Base-by-base conservation (phyloP, 352 stramenopile species). In the Pythium sp. region DNA sequence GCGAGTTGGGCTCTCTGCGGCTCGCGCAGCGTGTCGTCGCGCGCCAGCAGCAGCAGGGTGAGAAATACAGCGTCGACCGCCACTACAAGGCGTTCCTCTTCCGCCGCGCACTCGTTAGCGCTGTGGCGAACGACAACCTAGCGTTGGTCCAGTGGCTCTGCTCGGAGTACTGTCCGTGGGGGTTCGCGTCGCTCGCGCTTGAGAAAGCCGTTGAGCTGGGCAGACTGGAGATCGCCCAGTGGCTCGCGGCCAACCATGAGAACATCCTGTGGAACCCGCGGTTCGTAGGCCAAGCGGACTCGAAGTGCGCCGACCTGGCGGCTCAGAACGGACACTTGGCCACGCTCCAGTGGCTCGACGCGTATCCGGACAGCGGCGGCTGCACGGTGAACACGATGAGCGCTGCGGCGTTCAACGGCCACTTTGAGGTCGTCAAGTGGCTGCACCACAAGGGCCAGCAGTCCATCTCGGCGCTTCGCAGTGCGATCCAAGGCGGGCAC, bases 371-470 rank as follows among this genome's bases (percentile, higher is more conserved):
- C 20, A 34, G 55, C 26, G 26, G 26, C 14, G 55, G 26, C 7
- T 60, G 55, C 14, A 60, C 26, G 26, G 55, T 22, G 26, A 60
- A 34, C 26, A 41, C 26, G 32, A 60, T 60, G 55, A 41, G 32
- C 20, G 26, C 32, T 4, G 55, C 55, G 55, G 55, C 55, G 20
- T n/a, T 43, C 26, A 60, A 60, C 55, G 55, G 32, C 32, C 55
- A 60, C 32, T 60, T 60, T 30, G 55, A 60, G 26, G 55, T 60
- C 26, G 26, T 60, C 46, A 28, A 70, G 46, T 70, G 65, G 65
- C 65, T 70, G 32, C 49, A 66, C 46, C 14, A 20, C 22, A 58
- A 72, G 36, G 68, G 55, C 26, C 61, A 57, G 2, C 68, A 58
- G 18, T 34, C 55, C 30, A 54, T 54, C 46, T 47, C 54, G 5